A percentile compares a stretch with the other conserved stretches of the same genome.
Evolutionary conservation across 805 yeast species (phyloP).

Genomic region (Candida insectorum): DNA sequence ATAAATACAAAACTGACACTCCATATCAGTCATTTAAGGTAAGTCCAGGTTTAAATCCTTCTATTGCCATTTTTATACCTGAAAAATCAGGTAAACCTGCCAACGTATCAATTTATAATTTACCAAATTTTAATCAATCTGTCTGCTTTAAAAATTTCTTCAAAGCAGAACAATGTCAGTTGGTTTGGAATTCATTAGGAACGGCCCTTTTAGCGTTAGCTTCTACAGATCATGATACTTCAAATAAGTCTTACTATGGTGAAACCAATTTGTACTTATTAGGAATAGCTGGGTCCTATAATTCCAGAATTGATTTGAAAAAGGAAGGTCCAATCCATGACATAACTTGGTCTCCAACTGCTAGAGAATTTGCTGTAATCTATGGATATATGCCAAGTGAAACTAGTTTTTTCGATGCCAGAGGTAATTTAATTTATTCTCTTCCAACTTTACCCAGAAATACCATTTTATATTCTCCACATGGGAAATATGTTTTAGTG

Average conservation of each 20-base stretch:
- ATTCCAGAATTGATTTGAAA: conserved; percentile 80
- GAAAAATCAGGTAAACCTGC: conserved; percentile 90
- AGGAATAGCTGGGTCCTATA: conserved; percentile 90
- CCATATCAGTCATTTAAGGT: conserved; percentile 57
- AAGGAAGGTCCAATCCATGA: conserved; percentile 98
- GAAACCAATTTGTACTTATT: conserved; percentile 88
- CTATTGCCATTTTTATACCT: conserved; percentile 87
- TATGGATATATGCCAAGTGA: conserved; percentile 98
- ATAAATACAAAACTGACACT: conserved; percentile 52
- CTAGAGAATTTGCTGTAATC: conserved; percentile 94
- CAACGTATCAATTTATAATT: conserved; percentile 74
- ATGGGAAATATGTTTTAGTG: conserved; percentile 83
- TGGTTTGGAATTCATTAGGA: conserved; percentile 93
- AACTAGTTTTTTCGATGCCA: conserved; percentile 89
- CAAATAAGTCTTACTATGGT: conserved; percentile 94
- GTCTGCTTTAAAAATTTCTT: conserved; percentile 85
- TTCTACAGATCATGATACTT: conserved; percentile 91
- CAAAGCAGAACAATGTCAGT: conserved; percentile 90
- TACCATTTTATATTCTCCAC: conserved; percentile 89
- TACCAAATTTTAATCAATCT: conserved; percentile 73
- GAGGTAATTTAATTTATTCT: conserved; percentile 83
- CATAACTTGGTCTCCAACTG: conserved; percentile 94
- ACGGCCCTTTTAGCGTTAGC: conserved; percentile 92
- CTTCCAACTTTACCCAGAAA: conserved; percentile 87
- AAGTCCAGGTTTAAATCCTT: conserved; percentile 87